A percentile compares a stretch with the other conserved stretches of the same genome.
Evolutionary conservation across 441 rosid species (phyloP).

Genomic region (Pelargonium cotyledonis): DNA sequence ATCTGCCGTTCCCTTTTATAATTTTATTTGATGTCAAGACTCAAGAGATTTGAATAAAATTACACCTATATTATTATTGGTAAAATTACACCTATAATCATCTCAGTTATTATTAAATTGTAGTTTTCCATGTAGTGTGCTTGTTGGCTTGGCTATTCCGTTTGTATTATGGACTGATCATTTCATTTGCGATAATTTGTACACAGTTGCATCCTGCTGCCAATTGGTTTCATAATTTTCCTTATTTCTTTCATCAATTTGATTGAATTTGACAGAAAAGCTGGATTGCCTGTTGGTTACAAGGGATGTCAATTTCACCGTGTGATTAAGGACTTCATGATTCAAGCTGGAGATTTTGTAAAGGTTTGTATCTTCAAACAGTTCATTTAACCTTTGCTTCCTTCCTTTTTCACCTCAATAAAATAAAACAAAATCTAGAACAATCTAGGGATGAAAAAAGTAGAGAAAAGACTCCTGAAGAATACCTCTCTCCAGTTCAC

Average conservation of each 20-base stretch:
- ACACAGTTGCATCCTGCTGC: background rate
- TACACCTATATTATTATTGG: too few species aligned
- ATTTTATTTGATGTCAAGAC: too few species aligned
- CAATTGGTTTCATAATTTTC: background rate
- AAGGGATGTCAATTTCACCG: slow-evolving; percentile 91
- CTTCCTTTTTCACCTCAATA: background rate
- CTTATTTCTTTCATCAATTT: slow-evolving; percentile 7
- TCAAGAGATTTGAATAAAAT: too few species aligned
- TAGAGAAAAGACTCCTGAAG: background rate
- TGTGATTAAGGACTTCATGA: slow-evolving; percentile 92
- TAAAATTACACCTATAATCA: too few species aligned
- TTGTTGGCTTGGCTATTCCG: background rate
- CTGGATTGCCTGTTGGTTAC: slow-evolving; percentile 83
- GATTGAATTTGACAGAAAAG: slow-evolving; percentile 50
- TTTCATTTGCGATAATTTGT: background rate
- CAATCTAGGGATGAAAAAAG: background rate
- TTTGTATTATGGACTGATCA: background rate
- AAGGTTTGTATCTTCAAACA: slow-evolving; percentile 40
- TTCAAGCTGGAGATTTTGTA: slow-evolving; percentile 90
- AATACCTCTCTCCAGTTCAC: background rate
- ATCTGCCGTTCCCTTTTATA: too few species aligned
- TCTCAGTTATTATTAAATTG: background rate
- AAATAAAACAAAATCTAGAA: too few species aligned
- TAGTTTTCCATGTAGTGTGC: background rate
- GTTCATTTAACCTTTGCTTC: background rate